Base-by-base conservation (phyloP, 305 asterid species). In the Fraxinus albicans region DNA sequence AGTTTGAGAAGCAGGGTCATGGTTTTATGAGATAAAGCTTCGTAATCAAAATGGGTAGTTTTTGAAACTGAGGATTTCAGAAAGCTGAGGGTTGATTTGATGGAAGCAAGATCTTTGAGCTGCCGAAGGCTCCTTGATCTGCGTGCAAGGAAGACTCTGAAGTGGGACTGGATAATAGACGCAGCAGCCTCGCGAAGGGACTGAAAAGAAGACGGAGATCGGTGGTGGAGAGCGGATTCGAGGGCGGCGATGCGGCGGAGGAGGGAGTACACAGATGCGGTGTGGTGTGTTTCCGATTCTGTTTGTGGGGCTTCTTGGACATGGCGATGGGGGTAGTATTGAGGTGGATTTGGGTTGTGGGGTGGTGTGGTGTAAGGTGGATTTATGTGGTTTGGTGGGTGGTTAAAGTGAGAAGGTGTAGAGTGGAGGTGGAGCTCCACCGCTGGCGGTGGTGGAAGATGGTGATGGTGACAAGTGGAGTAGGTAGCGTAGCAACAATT, bases 51-150 rank as follows among this genome's bases (percentile, higher is more conserved):
- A 77, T 35, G 86, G 85, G 86, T 1, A 58, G 79, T 86, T 7
- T 69, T 86, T 36, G 94, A 87, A 85, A 90, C 86, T 0, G 88
- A 79, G 8, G 92, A 90, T 88, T 92, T 93, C 84, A 95, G 89
- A 75, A 80, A 25, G 15, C 89, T 88, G 60, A 95, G 87, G 3
- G 80, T 78, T 4, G 94, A 88, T 85, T 92, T 95, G 73, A 92
- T 90, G 77, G 92, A 88, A 77, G 98, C 97, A 2, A 95, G 90
- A 36, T 91, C 88, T 79, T 91, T 92, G 44, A 95, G 98, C 31
- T 91, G 97, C 42, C 98, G 90, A 67, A 95, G 98, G 58, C 97
- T 91, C 35, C 90, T 90, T 73, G 98, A 95, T 91, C 98, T 88
- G 87, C 93, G 92, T 73, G 90, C 77, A 8, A 94, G 90, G 85